Evolutionary conservation across 2,329 filamentous ascomycete genomes (phyloP).

Genomic region (Hypomyces perniciosus): DNA sequence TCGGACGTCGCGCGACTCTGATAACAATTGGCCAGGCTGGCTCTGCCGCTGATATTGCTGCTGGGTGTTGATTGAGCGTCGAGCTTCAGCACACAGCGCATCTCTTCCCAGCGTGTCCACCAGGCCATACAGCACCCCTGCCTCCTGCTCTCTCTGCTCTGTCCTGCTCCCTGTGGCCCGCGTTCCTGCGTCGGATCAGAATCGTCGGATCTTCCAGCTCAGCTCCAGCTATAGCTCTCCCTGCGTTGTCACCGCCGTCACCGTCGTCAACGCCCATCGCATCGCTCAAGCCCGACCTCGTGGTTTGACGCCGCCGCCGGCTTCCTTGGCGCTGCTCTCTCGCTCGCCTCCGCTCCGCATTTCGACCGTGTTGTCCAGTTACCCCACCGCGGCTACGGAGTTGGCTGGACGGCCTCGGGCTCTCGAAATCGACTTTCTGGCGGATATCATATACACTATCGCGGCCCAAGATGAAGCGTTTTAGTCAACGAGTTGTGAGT

Average conservation of each 20-base stretch:
- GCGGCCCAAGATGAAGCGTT: conserved; percentile 78
- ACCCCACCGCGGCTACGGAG: conserved; percentile 19
- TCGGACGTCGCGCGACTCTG: conserved; percentile 7
- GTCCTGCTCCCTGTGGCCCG: conserved; percentile 11
- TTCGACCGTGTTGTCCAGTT: conserved; percentile 26
- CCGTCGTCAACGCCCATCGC: conserved; percentile 4
- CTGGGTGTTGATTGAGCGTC: too few species aligned
- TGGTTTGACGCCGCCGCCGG: conserved; percentile 7
- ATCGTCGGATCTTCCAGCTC: conserved; percentile 1
- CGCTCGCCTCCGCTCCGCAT: conserved; percentile 17
- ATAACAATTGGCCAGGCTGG: conserved; percentile 9
- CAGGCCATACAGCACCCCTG: conserved; percentile 3
- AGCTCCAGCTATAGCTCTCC: neutral
- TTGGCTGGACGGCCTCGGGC: conserved; percentile 12
- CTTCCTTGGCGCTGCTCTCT: conserved; percentile 13
- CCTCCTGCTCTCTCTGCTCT: conserved; percentile 6
- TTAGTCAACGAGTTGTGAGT: conserved; percentile 76
- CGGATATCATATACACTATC: conserved; percentile 1
- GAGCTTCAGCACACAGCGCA: neutral
- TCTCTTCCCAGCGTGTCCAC: neutral
- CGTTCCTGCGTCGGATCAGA: conserved; percentile 12
- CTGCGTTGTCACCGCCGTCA: neutral
- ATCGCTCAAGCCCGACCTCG: conserved; percentile 8
- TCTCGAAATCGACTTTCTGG: conserved; percentile 8
- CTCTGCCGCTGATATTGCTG: neutral